A percentile compares a stretch with the other conserved stretches of the same genome.
phyloP scores from a whole-genome alignment of 371 early-diverging fungal genomes.

The Mycotypha africana region DNA sequence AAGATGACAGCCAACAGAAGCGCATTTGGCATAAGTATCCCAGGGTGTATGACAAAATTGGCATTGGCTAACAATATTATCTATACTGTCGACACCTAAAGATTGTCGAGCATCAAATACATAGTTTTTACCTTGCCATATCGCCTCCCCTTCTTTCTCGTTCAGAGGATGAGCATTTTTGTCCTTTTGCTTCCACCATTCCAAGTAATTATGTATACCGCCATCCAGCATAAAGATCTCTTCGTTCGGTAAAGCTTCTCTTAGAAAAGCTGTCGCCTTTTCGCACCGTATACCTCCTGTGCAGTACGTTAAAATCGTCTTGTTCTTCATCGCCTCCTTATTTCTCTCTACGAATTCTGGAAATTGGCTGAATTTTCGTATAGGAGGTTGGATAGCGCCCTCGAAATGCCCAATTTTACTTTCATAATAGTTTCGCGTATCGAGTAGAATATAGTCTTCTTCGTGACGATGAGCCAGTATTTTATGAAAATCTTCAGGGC shows the following conservation, averaged over 20 bases:
- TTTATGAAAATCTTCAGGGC: constrained; percentile 43
- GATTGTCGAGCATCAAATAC: constrained; percentile 72
- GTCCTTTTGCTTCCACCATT: constrained; percentile 52
- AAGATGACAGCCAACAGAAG: constrained; percentile 24
- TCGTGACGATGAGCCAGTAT: constrained; percentile 20
- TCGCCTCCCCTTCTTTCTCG: not conserved
- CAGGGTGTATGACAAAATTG: constrained; percentile 28
- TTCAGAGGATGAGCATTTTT: constrained; percentile 1
- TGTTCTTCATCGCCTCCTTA: constrained; percentile 38
- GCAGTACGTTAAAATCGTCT: constrained; percentile 64
- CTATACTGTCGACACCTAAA: constrained; percentile 7
- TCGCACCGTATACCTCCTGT: constrained; percentile 65
- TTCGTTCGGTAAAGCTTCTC: constrained; percentile 40
- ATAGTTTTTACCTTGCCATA: constrained; percentile 68
- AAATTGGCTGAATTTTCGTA: constrained; percentile 63
- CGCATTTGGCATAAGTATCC: constrained; percentile 42
- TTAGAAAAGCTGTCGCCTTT: constrained; percentile 62
- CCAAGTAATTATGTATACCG: constrained; percentile 71
- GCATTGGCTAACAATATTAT: constrained; percentile 19
- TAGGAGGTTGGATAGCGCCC: constrained; percentile 55
- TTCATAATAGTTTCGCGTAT: constrained; percentile 72
- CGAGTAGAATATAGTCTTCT: constrained; percentile 46
- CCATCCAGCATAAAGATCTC: constrained; percentile 67
- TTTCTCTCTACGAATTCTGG: constrained; percentile 57
- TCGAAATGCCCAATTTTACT: constrained; percentile 60